Evolutionary conservation across 2,329 filamentous ascomycete genomes (phyloP).

Genomic region (Stagonosporopsis chrysanthemi): DNA sequence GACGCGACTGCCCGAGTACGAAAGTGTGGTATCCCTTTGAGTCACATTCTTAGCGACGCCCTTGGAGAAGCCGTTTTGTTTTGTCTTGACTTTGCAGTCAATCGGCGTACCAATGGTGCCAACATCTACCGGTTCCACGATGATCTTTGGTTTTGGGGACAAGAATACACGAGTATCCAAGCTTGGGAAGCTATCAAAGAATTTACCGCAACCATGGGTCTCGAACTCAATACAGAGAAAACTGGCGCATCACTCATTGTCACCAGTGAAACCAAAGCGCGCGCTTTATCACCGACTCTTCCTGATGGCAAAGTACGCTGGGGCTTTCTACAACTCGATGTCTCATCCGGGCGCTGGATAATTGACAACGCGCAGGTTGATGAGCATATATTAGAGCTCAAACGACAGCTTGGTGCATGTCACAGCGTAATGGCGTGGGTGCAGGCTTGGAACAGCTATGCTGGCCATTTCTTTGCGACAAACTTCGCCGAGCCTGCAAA

Average conservation of each 20-base stretch:
- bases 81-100: slow-evolving; percentile 70
- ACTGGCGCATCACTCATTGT: slow-evolving; percentile 61
- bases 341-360: slow-evolving; percentile 61
- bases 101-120: slow-evolving; percentile 62
- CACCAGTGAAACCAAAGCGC: slow-evolving; percentile 31
- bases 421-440: slow-evolving; percentile 66
- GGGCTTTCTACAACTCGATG: slow-evolving; percentile 67
- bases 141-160: slow-evolving; percentile 72
- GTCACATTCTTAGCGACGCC: slow-evolving; percentile 65
- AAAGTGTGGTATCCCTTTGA: slow-evolving; percentile 66
- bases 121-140: slow-evolving; percentile 70
- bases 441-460: slow-evolving; percentile 67
- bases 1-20: slow-evolving; percentile 56
- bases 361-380: slow-evolving; percentile 68
- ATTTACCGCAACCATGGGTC: slow-evolving; percentile 64
- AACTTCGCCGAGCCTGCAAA: slow-evolving; percentile 65
- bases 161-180: slow-evolving; percentile 60
- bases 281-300: slow-evolving; percentile 45
- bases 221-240: slow-evolving; percentile 66
- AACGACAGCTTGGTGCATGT: slow-evolving; percentile 63
- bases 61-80: slow-evolving; percentile 69
- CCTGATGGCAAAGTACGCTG: slow-evolving; percentile 64
- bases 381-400: slow-evolving; percentile 66
- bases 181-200: slow-evolving; percentile 67
- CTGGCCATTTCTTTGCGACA: slow-evolving; percentile 63